Evolutionary conservation across 306 rosid species (phyloP), one percentile per base, ranked within the genome.

Genomic region (Begonia peltatifolia): DNA sequence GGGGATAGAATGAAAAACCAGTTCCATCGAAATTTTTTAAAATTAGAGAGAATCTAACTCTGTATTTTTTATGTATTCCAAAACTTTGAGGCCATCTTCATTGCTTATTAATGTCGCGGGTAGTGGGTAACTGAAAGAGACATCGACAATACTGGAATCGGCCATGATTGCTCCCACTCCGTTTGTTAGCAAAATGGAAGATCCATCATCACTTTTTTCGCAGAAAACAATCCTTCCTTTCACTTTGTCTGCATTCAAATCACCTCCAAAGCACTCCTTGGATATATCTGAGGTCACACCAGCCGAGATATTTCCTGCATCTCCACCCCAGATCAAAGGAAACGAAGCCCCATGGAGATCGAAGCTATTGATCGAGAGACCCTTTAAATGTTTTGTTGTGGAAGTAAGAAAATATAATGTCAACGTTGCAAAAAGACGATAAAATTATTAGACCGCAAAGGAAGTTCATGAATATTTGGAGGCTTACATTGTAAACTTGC

Each of bases 311-410:
- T 71, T 71, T 56, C 71, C 71, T 38, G 71, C 71, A 46, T 72
- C 70, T 50, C 73, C 77, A 30, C 54, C 73, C 73, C 63, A 67
- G 20, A 67, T 63, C 55, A 67, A 30, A 12, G 74, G 70, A 47
- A n/a, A 47, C 4, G 61, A 14, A 10, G 9, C 12, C 12, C 61
- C 70, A 36, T 47, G 11, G 10, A 68, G 55, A 14, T 59, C 36
- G 4, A 63, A 73, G 59, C 52, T 59, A 46, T 68, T 68, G 20
- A 68, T 38, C 6, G 64, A 55, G 38, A 63, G 20, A 10, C 73
- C 77, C 67, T 72, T 42, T 59, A 6, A 43, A 43, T 13, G 3
- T 10, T 43, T 43, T 43, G n/a, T 43, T 6, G n/a, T 2, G 47
- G 18, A 17, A 17, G 18, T 17, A 17, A 17, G 18, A 25, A 25